A percentile compares a stretch with the other conserved stretches of the same genome.
These are phyloP conservation scores for Sclerotinia trifoliorum DNA, from an alignment of 2,329 filamentous ascomycete species.

Conservation along the genomic window DNA sequence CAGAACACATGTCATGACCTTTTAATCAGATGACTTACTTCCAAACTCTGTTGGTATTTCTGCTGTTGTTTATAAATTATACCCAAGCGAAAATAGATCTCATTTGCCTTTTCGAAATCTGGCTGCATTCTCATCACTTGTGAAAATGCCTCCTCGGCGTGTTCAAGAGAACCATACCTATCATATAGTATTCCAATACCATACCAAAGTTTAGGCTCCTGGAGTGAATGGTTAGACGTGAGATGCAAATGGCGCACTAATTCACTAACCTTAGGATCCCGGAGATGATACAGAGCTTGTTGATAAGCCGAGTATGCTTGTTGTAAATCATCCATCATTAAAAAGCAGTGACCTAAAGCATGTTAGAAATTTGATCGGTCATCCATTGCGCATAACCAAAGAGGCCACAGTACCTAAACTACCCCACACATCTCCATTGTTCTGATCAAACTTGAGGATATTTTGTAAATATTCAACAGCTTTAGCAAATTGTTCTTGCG, in stretches of 20 bases:
- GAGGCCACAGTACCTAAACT: slow-evolving; percentile 69
- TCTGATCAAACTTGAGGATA: slow-evolving; percentile 83
- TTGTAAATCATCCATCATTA: slow-evolving; percentile 98
- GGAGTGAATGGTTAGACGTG: slow-evolving; percentile 27
- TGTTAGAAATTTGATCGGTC: slow-evolving; percentile 29
- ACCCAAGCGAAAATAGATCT: slow-evolving; percentile 97
- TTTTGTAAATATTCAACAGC: slow-evolving; percentile 90
- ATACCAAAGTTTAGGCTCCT: slow-evolving; percentile 98
- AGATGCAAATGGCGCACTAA: neutral
- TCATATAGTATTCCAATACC: slow-evolving; percentile 98
- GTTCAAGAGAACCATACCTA: slow-evolving; percentile 91
- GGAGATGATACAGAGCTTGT: slow-evolving; percentile 86
- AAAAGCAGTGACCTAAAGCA: slow-evolving; percentile 80
- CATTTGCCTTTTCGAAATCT: slow-evolving; percentile 96
- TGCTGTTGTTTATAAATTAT: slow-evolving; percentile 99
- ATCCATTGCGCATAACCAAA: slow-evolving; percentile 7
- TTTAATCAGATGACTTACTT: slow-evolving; percentile 56
- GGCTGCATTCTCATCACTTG: slow-evolving; percentile 99
- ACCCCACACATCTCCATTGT: slow-evolving; percentile 95
- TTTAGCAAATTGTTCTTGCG: slow-evolving; percentile 89
- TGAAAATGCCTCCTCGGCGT: slow-evolving; percentile 96
- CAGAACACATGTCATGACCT: slow-evolving; percentile 19
- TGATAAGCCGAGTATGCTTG: slow-evolving; percentile 97
- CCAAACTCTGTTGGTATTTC: slow-evolving; percentile 87
- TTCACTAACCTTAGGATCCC: slow-evolving; percentile 76